Evolutionary conservation across 345 rosid species (phyloP), one percentile per base, ranked within the genome.

Genomic region (Cochlearia excelsa): DNA sequence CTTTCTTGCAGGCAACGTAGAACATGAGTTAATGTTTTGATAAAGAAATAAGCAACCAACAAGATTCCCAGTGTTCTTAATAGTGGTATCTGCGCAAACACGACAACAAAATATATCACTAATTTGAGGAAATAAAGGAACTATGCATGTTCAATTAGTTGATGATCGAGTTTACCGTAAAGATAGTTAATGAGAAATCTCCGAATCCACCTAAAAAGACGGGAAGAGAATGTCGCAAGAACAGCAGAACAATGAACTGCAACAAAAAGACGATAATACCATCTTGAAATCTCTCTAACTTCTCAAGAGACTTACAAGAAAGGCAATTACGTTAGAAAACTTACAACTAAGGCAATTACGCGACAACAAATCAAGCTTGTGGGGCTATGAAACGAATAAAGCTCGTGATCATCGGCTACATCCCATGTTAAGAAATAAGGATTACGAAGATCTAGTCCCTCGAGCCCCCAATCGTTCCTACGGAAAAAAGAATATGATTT

Each of bases 351-450:
- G 53, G 95, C 88, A 67, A 84, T 68, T 31, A 78, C 35, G 8
- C 95, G 84, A 63, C 88, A 86, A 77, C 87, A 88, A 28, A 86
- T 57, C 60, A 88, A 67, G 69, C 90, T 82, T 71, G 79, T 72
- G 3, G 85, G 61, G 66, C 77, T 69, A 54, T 81, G 74, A 56
- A 70, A 49, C 3, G 83, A 50, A 57, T 73, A 75, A 3, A 75
- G 83, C 40, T 84, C 91, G 8, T 82, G 81, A 29, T 82, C 74
- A 55, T 63, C 80, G 1, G 76, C 1, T 5, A 75, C 58, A 48
- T 80, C 79, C 82, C 74, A 76, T 1, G 83, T 57, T 59, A 80
- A 68, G 41, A 81, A 75, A 57, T 41, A 80, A 41, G 82, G 72
- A 57, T 76, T 66, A 46, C 71, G 79, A 43, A 80, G 48, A 57